Percentiles rank a stretch among this genome's conserved stretches.
Evolutionary conservation across 2,329 filamentous ascomycete genomes (phyloP).

Genomic region (Ceratocystis huliohia): DNA sequence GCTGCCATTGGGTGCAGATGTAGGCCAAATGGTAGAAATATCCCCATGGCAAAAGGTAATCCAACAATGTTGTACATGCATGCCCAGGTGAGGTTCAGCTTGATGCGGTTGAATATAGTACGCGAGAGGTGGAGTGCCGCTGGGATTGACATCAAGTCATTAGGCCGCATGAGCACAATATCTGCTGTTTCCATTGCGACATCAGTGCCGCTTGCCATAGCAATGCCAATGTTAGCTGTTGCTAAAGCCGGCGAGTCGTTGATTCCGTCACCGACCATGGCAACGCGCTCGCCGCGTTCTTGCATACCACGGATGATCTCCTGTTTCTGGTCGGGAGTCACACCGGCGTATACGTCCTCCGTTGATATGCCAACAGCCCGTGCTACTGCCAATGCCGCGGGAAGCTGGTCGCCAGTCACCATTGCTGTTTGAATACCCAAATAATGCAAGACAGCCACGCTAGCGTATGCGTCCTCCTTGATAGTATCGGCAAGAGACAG

Average conservation of each 20-base stretch:
- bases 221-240: conserved; percentile 84
- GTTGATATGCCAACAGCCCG: conserved; percentile 65
- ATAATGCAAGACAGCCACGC: conserved; percentile 66
- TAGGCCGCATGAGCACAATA: conserved; percentile 86
- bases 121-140: conserved; percentile 69
- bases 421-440: conserved; percentile 83
- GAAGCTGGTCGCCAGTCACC: conserved; percentile 81
- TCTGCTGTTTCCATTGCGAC: conserved; percentile 97
- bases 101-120: conserved; percentile 83
- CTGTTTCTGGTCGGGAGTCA: conserved; percentile 84
- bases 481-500: conserved; percentile 80
- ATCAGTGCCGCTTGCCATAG: conserved; percentile 83
- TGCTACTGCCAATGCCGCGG: conserved; percentile 75
- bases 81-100: conserved; percentile 83
- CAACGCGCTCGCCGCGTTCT: conserved; percentile 60
- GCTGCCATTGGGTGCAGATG: conserved; percentile 89
- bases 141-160: conserved; percentile 86
- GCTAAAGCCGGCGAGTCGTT: conserved; percentile 94
- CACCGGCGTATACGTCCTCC: conserved; percentile 70
- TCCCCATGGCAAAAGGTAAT: conserved; percentile 89
- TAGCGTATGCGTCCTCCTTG: conserved; percentile 71
- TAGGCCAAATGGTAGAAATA: conserved; percentile 81
- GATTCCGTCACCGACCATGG: conserved; percentile 97
- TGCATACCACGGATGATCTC: conserved; percentile 69
- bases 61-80: conserved; percentile 87